Evolutionary conservation across 257 asterid species (phyloP).

Genomic region (Scutellaria baicalensis): DNA sequence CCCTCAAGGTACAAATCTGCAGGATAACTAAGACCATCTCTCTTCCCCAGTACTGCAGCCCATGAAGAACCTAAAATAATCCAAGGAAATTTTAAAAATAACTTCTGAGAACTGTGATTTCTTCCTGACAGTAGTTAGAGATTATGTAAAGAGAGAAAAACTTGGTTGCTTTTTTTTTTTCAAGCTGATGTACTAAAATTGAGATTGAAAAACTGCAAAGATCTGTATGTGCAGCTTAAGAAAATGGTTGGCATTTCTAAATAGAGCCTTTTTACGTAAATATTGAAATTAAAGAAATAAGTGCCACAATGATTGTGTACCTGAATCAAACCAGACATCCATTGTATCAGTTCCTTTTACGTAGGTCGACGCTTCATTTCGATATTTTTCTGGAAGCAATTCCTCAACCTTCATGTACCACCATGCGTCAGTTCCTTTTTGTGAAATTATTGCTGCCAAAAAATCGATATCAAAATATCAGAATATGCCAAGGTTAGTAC

Average conservation of each 20-base stretch:
- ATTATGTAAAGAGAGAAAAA: neutral
- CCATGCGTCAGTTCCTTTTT: constrained; percentile 99
- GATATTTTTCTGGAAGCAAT: constrained; percentile 84
- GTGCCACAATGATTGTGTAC: constrained; percentile 25
- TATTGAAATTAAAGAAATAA: neutral
- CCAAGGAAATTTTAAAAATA: neutral
- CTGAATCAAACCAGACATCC: constrained; percentile 99
- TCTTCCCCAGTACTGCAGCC: constrained; percentile 94
- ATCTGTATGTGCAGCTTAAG: neutral
- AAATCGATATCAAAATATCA: constrained; percentile 3
- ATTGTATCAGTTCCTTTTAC: constrained; percentile 89
- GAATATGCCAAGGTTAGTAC: neutral
- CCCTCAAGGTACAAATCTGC: constrained; percentile 99
- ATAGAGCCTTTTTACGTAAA: neutral
- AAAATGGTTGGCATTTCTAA: neutral
- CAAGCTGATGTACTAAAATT: neutral
- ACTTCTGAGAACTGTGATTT: neutral
- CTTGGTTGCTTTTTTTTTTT: neutral
- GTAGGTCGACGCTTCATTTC: constrained; percentile 60
- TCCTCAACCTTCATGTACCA: constrained; percentile 96
- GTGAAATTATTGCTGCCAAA: constrained; percentile 79
- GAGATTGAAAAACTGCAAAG: neutral
- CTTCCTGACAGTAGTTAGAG: neutral
- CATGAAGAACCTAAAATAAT: constrained; percentile 81
- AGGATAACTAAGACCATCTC: constrained; percentile 71